Base-by-base conservation (phyloP, 2,329 filamentous ascomycete genomes). In the Calonectria naviculata region DNA sequence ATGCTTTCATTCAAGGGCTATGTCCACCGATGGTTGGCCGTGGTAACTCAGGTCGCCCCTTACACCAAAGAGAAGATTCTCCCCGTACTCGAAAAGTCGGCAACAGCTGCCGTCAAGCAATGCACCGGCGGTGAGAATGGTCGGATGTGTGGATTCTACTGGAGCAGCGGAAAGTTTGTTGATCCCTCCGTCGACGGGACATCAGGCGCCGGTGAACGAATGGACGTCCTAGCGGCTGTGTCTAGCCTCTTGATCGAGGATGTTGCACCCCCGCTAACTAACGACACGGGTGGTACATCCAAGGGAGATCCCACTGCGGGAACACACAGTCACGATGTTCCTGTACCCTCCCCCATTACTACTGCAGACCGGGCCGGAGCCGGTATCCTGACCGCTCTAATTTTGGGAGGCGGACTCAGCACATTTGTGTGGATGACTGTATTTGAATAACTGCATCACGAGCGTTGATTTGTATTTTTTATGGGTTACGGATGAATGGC, bases 1-100 rank as follows among this genome's bases (percentile, higher is more conserved):
- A 93, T 95, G 86, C 83, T 90, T 71, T 90, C 90, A 2, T 95
- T 93, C 88, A 94, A 94, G 82, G 92, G 92, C 46, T 91, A 92
- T 69, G 85, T 94, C 21, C 87, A 91, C 75, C 88, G 91, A 49
- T 93, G 92, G 90, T 84, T 94, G 75, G 86, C 89, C 5, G 86
- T 88, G 26, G 86, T 89, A 1, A 88, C 89, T 2, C 87, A 92
- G 74, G 68, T 94, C 21, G 91, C 90, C 1, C 92, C 93, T 0
- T 87, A 87, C 58, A 91, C 89, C 1, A 82, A 82, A 47, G 82
- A 86, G 1, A 83, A 79, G 19, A 91, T 95, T 74, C 83, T 89
- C 67, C 87, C 90, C 1, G 86, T 90, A 31, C 84, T 95, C 10
- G 83, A 84, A 67, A 87, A 83, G 0, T 93, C 92, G 1, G 86